These are phyloP conservation scores for Trichoderma afroharzianum DNA, from an alignment of 2,329 filamentous ascomycete genomes.

Conservation along the genomic window DNA sequence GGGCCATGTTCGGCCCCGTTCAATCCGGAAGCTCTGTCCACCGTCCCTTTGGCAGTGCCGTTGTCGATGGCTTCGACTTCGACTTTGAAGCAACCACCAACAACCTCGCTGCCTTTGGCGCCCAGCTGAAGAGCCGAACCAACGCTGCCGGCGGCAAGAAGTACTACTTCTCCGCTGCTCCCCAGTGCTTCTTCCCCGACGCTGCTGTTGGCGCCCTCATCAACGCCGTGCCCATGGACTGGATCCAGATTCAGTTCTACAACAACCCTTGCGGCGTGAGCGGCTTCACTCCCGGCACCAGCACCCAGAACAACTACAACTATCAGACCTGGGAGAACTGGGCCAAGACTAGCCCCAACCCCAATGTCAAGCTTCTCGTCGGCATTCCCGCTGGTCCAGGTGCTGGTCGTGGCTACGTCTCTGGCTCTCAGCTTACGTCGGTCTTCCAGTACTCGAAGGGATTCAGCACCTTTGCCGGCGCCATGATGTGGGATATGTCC, in stretches of 20 bases:
- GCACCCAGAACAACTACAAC: conserved; percentile 55
- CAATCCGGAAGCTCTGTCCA: conserved; percentile 40
- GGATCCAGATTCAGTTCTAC: conserved; percentile 63
- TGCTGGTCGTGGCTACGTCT: conserved; percentile 54
- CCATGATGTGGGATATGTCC: conserved; percentile 67
- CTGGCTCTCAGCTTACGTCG: conserved; percentile 41
- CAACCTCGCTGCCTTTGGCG: conserved; percentile 61
- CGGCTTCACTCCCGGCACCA: conserved; percentile 44
- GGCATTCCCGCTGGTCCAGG: conserved; percentile 55
- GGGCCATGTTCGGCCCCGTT: conserved; percentile 66
- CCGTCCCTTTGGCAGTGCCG: conserved; percentile 63
- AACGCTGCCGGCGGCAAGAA: conserved; percentile 50
- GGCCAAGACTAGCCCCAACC: conserved; percentile 58
- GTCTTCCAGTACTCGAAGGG: conserved; percentile 52
- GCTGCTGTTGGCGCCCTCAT: conserved; percentile 55
- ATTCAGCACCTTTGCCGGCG: conserved; percentile 60
- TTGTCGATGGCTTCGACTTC: conserved; percentile 73
- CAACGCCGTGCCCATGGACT: conserved; percentile 54
- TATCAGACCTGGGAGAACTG: conserved; percentile 63
- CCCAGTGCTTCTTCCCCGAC: conserved; percentile 67
- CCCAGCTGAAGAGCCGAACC: conserved; percentile 54
- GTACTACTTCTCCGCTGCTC: conserved; percentile 62
- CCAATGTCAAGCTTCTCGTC: conserved; percentile 57
- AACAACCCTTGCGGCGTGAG: conserved; percentile 64
- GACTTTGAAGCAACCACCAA: conserved; percentile 62